A percentile compares a stretch with the other conserved stretches of the same genome.
Conservation (phyloP, 2,329 filamentous ascomycete species). For the Colletotrichum truncatum region DNA sequence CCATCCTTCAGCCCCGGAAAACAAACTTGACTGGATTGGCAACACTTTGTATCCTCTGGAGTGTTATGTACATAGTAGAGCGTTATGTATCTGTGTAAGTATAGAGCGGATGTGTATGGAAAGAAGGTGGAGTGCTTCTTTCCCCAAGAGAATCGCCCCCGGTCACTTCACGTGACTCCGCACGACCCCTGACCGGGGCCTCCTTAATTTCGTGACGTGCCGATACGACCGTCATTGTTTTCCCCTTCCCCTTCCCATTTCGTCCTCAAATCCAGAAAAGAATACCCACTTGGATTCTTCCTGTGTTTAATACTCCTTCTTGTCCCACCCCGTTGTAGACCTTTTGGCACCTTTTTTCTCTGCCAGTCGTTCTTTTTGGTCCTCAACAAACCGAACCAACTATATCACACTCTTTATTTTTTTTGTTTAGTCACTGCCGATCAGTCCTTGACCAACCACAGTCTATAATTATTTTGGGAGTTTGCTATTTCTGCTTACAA, state of each 20-base stretch:
- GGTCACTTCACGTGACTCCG: conserved; percentile 1
- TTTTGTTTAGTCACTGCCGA: conserved; percentile 12
- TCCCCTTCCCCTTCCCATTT: conserved; percentile 5
- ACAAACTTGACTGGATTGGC: conserved; percentile 26
- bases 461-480: neutral
- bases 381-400: conserved; percentile 17
- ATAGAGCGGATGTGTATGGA: neutral
- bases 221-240: conserved; percentile 27
- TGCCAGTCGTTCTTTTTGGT: conserved; percentile 28
- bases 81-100: neutral
- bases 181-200: conserved; percentile 15
- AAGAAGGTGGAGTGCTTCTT: no score
- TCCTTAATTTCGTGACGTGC: conserved; percentile 29
- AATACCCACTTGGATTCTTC: conserved; percentile 2
- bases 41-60: no score
- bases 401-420: conserved; percentile 18
- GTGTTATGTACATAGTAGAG: no score
- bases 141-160: neutral
- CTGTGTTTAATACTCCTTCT: conserved; percentile 24
- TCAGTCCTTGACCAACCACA: conserved; percentile 12
- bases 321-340: conserved; percentile 19
- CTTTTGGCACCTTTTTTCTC: neutral
- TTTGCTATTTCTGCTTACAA: neutral
- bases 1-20: conserved; percentile 22
- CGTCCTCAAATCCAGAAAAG: neutral